Base-by-base conservation (phyloP, 2,329 filamentous ascomycete species). In the Aspergillus flavus region DNA sequence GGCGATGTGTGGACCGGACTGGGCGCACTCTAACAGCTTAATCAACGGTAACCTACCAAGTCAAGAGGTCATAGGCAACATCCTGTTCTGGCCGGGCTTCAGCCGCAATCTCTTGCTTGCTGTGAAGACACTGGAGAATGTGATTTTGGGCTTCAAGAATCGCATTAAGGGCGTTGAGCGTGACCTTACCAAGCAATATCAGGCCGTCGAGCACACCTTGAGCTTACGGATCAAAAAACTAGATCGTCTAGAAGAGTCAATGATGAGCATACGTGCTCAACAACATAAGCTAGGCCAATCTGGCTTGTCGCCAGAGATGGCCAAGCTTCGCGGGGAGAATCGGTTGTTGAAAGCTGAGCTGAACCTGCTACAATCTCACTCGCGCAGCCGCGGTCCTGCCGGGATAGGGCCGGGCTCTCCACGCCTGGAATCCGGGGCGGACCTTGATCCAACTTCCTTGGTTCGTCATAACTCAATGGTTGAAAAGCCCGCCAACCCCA, bases 151-250 rank as follows among this genome's bases (percentile, higher is more conserved):
- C 10, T 96, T 97, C 82, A 91, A 92, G 72, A 83, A 85, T 45
- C 90, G 92, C 64, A 92, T 97, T 73, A 91, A 92, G 72, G 83
- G 85, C 7, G 89, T 97, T n/a, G 95, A 99, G 77, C 89, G 91
- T 56, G 92, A 96, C 64, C 81, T 98, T n/a, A 90, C 89, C 81
- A 92, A 93, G 66, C 94, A 98, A 73, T 98, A 97, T 73, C 91
- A 96, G 72, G 87, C 86, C 0, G 84, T 99, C 1, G 93, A 97
- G 76, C 89, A 88, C 69, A 91, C 89, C 43, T 87, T 97, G 32
- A 92, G 95, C 59, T 80, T 88, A 30, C 89, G 93, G 19, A 86
- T 90, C 64, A 95, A 96, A 81, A 92, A 93, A 69, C 86, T 99
- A 34, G 94, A 98, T 68, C 87, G 91, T 3, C 84, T 99, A 0